These are phyloP conservation scores for Massospora cicadina DNA, from an alignment of 371 early-diverging fungal species.

Conservation along the genomic window DNA sequence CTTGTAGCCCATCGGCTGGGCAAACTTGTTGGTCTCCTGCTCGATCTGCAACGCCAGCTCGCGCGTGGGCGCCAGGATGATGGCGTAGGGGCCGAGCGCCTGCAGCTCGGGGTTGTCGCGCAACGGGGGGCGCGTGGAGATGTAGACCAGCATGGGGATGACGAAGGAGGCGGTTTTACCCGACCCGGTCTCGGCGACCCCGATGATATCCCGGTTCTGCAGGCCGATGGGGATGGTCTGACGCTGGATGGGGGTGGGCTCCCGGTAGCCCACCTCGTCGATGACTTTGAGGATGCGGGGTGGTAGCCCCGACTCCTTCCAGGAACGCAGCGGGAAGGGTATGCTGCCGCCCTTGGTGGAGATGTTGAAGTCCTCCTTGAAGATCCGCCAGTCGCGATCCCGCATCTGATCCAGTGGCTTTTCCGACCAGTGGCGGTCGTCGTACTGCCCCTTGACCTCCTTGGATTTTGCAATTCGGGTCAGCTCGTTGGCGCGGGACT, in stretches of 20 bases:
- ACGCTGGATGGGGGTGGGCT: conserved; percentile 96
- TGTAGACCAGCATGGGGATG: conserved; percentile 86
- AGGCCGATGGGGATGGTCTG: conserved; percentile 93
- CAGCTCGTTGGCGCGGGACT: conserved; percentile 28
- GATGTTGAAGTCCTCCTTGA: conserved; percentile 93
- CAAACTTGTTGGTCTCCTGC: conserved; percentile 55
- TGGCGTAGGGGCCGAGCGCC: conserved; percentile 75
- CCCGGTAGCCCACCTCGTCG: conserved; percentile 63
- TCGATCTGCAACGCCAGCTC: conserved; percentile 93
- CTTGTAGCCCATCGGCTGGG: conserved; percentile 53
- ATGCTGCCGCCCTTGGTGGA: conserved; percentile 81
- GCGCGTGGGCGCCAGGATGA: conserved; percentile 91
- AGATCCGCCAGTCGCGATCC: conserved; percentile 97
- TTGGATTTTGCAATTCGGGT: not conserved
- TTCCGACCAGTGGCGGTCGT: conserved; percentile 88
- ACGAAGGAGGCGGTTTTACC: conserved; percentile 97
- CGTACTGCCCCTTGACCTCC: conserved; percentile 25
- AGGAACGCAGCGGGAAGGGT: conserved; percentile 81
- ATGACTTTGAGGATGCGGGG: conserved; percentile 44
- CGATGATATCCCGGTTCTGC: conserved; percentile 86
- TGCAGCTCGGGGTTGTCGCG: conserved; percentile 36
- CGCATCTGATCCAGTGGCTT: conserved; percentile 82
- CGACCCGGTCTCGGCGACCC: conserved; percentile 93
- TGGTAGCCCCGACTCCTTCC: conserved; percentile 70
- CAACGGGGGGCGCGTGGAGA: conserved; percentile 57